Evolutionary conservation across 2,329 filamentous ascomycete genomes (phyloP).

Genomic region (Xylariales sp.): DNA sequence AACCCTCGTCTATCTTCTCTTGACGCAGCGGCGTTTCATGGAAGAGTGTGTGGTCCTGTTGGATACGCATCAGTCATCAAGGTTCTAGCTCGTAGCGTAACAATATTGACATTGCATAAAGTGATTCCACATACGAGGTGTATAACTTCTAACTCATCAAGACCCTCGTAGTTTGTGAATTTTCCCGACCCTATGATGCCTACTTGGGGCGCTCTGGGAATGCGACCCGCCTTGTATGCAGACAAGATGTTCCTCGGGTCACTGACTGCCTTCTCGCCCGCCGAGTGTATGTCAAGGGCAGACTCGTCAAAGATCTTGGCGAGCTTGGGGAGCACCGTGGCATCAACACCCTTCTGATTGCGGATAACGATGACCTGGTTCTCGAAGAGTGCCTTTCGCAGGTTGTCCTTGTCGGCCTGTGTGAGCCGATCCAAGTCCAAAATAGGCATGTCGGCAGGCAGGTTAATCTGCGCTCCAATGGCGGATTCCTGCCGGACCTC

Average conservation of each 20-base stretch:
- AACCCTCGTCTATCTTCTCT: background rate
- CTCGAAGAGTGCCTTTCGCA: background rate
- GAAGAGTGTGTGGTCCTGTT: constrained; percentile 1
- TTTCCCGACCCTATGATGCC: constrained; percentile 2
- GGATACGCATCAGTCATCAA: too few species aligned
- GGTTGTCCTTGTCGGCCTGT: background rate
- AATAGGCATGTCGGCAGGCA: background rate
- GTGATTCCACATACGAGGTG: background rate
- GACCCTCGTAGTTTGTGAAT: constrained; percentile 1
- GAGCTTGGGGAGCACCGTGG: background rate
- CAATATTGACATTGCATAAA: background rate
- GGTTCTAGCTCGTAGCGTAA: too few species aligned
- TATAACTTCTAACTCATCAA: background rate
- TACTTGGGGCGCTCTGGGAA: constrained; percentile 1
- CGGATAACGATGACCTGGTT: constrained; percentile 1
- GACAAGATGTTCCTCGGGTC: constrained; percentile 1
- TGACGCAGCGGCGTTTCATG: background rate
- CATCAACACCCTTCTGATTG: background rate
- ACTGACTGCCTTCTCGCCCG: constrained; percentile 4
- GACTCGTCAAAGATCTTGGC: constrained; percentile 4
- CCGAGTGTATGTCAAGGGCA: constrained; percentile 1
- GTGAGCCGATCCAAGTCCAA: background rate
- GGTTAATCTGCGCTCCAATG: constrained; percentile 2
- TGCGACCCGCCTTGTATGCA: constrained; percentile 2
- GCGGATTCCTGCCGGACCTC: background rate